phyloP scores from a whole-genome alignment of 768 basidiomycete genomes.

The Dentipellis sp. region DNA sequence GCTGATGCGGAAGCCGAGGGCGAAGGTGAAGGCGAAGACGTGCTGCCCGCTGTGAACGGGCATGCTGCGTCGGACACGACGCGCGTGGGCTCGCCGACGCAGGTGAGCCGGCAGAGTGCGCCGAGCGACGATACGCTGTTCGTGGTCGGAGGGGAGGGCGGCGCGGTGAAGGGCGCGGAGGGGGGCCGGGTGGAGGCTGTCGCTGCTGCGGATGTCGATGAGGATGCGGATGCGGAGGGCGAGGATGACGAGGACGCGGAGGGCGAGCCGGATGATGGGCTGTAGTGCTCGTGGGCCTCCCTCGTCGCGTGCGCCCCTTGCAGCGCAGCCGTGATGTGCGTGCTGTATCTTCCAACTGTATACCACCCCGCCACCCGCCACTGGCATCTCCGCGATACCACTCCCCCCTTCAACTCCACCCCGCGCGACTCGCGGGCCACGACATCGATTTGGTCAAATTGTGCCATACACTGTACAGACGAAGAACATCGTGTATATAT shows the following conservation, averaged over 20 bases:
- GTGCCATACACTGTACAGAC: too few relatives aligned
- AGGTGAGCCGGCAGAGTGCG: constrained; percentile 40
- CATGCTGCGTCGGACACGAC: background rate
- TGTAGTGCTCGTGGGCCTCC: background rate
- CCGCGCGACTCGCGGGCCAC: too few relatives aligned
- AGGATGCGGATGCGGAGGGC: constrained; percentile 30
- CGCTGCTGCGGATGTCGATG: constrained; percentile 33
- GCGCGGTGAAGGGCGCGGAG: constrained; percentile 19
- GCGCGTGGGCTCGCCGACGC: background rate
- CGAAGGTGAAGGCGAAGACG: too few relatives aligned
- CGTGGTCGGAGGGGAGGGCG: constrained; percentile 14
- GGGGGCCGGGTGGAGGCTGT: constrained; percentile 25
- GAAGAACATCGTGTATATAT: too few relatives aligned
- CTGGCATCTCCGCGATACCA: too few relatives aligned
- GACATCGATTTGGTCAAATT: too few relatives aligned
- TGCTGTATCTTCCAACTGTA: too few relatives aligned
- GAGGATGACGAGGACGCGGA: constrained; percentile 24
- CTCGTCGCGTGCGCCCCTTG: too few relatives aligned
- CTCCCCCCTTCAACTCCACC: too few relatives aligned
- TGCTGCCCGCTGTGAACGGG: background rate
- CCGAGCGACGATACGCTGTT: constrained; percentile 52
- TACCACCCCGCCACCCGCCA: too few relatives aligned
- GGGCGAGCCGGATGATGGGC: constrained; percentile 21
- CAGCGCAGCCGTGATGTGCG: too few relatives aligned
- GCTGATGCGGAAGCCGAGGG: background rate